A percentile compares a stretch with the other conserved stretches of the same genome.
phyloP scores from a whole-genome alignment of 2,329 filamentous ascomycete species.

The Scopulariopsis brevicaulis region DNA sequence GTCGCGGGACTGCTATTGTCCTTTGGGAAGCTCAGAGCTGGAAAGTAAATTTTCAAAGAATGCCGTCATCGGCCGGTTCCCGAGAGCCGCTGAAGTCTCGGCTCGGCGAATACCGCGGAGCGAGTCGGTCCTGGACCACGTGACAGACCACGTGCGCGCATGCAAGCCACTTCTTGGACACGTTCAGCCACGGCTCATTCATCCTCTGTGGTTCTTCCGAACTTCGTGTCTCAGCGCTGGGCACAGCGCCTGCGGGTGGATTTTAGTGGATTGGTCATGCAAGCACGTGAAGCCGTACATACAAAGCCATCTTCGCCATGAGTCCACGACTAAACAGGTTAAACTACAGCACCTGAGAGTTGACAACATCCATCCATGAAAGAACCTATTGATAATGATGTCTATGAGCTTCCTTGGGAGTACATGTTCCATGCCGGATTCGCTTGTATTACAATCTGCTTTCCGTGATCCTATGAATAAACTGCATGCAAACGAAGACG shows the following conservation, averaged over 20 bases:
- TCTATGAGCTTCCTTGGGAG: too few species aligned
- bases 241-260: too few species aligned
- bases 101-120: background rate
- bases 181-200: background rate
- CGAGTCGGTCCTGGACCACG: background rate
- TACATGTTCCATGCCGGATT: background rate
- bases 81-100: background rate
- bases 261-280: too few species aligned
- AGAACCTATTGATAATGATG: too few species aligned
- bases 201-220: too few species aligned
- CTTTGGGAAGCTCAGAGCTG: background rate
- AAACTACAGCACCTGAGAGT: too few species aligned
- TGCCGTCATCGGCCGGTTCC: background rate
- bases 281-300: too few species aligned
- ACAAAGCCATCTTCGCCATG: too few species aligned
- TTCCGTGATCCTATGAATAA: background rate
- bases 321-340: too few species aligned
- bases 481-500: background rate
- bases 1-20: background rate
- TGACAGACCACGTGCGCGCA: background rate
- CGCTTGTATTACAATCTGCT: background rate
- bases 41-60: slow-evolving; percentile 1
- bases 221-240: too few species aligned
- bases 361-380: too few species aligned
- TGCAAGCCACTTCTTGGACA: background rate